Conservation (phyloP, 176 grass and related monocot species). For the Olyra latifolia region DNA sequence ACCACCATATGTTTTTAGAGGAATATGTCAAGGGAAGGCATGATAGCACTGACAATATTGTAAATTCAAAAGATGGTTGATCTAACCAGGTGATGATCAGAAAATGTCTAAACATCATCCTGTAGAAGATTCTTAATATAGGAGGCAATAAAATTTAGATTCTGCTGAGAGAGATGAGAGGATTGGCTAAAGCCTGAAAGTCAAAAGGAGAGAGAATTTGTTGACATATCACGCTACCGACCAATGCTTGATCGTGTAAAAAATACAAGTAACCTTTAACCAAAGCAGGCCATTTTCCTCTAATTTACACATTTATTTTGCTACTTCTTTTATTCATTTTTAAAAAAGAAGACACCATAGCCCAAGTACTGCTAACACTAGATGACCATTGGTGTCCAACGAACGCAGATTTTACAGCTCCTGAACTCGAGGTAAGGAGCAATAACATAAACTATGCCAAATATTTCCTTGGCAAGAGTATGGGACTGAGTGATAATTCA, state of each 20-base stretch:
- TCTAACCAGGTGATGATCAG: constrained; percentile 4
- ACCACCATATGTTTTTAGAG: constrained; percentile 12
- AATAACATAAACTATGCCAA: background rate
- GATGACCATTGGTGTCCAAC: constrained; percentile 1
- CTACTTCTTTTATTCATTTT: background rate
- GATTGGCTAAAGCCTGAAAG: background rate
- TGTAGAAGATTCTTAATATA: background rate
- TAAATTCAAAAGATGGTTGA: constrained; percentile 4
- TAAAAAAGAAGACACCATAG: background rate
- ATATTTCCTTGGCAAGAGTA: background rate
- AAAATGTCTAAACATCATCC: constrained; percentile 2
- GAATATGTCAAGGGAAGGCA: background rate
- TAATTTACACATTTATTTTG: background rate
- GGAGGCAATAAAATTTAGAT: constrained; percentile 2
- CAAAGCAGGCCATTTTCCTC: background rate
- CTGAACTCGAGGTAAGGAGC: background rate
- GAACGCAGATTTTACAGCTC: background rate
- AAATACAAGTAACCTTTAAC: background rate
- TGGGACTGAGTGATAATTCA: background rate
- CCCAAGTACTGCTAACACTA: background rate
- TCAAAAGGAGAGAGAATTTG: constrained; percentile 5
- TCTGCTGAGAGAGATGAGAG: background rate
- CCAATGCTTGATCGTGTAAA: background rate
- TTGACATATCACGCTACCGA: background rate
- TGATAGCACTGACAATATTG: background rate